Evolutionary conservation across 2,329 filamentous ascomycete species (phyloP).

Genomic region (Sclerotinia trifoliorum): DNA sequence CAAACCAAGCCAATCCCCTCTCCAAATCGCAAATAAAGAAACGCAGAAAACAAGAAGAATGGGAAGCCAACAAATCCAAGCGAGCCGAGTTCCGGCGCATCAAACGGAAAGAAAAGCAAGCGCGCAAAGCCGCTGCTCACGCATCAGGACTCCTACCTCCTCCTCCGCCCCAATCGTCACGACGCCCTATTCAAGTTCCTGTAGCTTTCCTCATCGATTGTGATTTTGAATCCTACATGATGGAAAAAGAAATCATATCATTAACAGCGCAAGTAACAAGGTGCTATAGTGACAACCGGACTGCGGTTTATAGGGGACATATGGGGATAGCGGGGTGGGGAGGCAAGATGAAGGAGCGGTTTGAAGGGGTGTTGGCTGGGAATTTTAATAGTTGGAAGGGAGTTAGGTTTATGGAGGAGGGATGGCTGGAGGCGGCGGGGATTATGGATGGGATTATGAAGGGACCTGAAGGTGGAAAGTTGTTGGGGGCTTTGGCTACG

Average conservation of each 20-base stretch:
- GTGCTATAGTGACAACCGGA: slow-evolving; percentile 84
- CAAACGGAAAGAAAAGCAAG: slow-evolving; percentile 51
- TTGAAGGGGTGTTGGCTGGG: slow-evolving; percentile 70
- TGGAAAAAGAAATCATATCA: slow-evolving; percentile 79
- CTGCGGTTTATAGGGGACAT: slow-evolving; percentile 65
- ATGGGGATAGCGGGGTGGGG: slow-evolving; percentile 77
- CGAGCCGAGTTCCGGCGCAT: slow-evolving; percentile 54
- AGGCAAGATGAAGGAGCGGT: slow-evolving; percentile 71
- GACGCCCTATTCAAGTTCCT: slow-evolving; percentile 58
- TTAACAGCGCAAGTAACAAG: slow-evolving; percentile 81
- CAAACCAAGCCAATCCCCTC: slow-evolving; percentile 42
- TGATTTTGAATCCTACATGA: slow-evolving; percentile 88
- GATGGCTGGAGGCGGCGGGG: slow-evolving; percentile 69
- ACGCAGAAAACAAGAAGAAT: slow-evolving; percentile 66
- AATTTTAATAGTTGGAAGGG: slow-evolving; percentile 79
- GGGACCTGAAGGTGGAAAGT: slow-evolving; percentile 51
- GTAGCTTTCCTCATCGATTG: slow-evolving; percentile 86
- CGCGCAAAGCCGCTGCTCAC: slow-evolving; percentile 48
- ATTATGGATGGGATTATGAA: slow-evolving; percentile 68
- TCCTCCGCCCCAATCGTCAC: slow-evolving; percentile 12
- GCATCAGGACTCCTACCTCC: slow-evolving; percentile 39
- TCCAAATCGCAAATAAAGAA: slow-evolving; percentile 90
- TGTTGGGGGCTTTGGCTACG: slow-evolving; percentile 49
- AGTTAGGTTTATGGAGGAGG: slow-evolving; percentile 68
- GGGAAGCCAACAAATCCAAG: slow-evolving; percentile 68